Evolutionary conservation across 2,329 filamentous ascomycete genomes (phyloP).

Genomic region (Fusarium verrucosum): DNA sequence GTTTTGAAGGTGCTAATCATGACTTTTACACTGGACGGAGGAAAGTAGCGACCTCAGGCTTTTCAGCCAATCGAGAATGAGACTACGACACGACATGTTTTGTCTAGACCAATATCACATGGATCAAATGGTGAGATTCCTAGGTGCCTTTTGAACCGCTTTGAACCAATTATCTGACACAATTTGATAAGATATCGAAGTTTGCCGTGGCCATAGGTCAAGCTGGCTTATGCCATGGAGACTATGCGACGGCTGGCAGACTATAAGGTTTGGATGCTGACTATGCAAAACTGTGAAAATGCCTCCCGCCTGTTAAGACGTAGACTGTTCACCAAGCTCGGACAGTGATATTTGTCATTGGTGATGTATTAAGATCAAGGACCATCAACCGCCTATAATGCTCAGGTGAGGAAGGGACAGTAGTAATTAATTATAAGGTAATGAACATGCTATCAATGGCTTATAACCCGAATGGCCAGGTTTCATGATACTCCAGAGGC

Average conservation of each 20-base stretch:
- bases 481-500: slow-evolving; percentile 25
- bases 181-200: slow-evolving; percentile 25
- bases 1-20: slow-evolving; percentile 25
- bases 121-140: slow-evolving; percentile 38
- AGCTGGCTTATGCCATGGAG: background rate
- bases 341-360: background rate
- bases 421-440: background rate
- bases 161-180: slow-evolving; percentile 31
- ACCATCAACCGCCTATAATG: background rate
- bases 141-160: slow-evolving; percentile 11
- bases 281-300: background rate
- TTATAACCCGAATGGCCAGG: slow-evolving; percentile 28
- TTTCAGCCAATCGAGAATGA: slow-evolving; percentile 28
- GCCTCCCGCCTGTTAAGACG: background rate
- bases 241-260: background rate
- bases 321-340: background rate
- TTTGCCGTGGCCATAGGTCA: slow-evolving; percentile 13
- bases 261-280: slow-evolving; percentile 14
- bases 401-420: background rate
- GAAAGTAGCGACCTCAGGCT: slow-evolving; percentile 14
- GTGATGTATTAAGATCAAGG: background rate
- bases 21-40: slow-evolving; percentile 9
- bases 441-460: background rate
- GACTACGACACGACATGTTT: slow-evolving; percentile 16
- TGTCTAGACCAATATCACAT: background rate